phyloP scores from a whole-genome alignment of 768 basidiomycete species.

The Collybiopsis luxurians region DNA sequence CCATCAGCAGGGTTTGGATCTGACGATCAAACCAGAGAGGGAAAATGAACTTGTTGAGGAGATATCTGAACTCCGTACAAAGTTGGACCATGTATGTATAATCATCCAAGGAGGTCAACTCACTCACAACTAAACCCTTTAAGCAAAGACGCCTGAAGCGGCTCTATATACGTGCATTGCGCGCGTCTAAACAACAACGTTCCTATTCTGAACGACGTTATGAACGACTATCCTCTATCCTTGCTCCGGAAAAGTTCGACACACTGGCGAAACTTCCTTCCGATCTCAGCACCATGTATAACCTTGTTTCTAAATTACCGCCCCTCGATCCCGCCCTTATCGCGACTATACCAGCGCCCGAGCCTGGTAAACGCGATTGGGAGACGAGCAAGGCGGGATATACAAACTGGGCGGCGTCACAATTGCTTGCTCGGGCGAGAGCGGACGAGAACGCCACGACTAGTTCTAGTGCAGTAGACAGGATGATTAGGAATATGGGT shows the following conservation, averaged over 20 bases:
- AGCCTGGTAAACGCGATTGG: constrained; percentile 74
- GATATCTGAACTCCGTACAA: constrained; percentile 62
- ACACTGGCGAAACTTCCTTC: constrained; percentile 37
- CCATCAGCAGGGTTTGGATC: constrained; percentile 71
- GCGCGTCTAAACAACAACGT: constrained; percentile 42
- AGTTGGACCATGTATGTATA: constrained; percentile 65
- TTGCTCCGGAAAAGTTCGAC: constrained; percentile 38
- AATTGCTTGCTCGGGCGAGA: constrained; percentile 39
- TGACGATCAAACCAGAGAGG: constrained; percentile 54
- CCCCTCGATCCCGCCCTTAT: constrained; percentile 35
- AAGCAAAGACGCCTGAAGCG: constrained; percentile 70
- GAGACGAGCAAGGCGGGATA: constrained; percentile 75
- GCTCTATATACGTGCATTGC: constrained; percentile 51
- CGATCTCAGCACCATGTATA: constrained; percentile 43
- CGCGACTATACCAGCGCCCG: constrained; percentile 34
- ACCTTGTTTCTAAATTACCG: constrained; percentile 47
- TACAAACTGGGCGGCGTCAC: constrained; percentile 69
- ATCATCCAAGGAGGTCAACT: constrained; percentile 3
- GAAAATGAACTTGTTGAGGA: constrained; percentile 64
- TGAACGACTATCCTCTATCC: constrained; percentile 36
- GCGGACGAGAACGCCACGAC: constrained; percentile 21
- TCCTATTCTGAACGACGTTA: constrained; percentile 43
- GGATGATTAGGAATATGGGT: constrained; percentile 11
- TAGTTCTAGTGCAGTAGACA: constrained; percentile 14
- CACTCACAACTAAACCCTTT: background rate